Evolutionary conservation across 2,329 filamentous ascomycete species (phyloP), one percentile per base, ranked within the genome.

Genomic region (Trichoderma arundinaceum): DNA sequence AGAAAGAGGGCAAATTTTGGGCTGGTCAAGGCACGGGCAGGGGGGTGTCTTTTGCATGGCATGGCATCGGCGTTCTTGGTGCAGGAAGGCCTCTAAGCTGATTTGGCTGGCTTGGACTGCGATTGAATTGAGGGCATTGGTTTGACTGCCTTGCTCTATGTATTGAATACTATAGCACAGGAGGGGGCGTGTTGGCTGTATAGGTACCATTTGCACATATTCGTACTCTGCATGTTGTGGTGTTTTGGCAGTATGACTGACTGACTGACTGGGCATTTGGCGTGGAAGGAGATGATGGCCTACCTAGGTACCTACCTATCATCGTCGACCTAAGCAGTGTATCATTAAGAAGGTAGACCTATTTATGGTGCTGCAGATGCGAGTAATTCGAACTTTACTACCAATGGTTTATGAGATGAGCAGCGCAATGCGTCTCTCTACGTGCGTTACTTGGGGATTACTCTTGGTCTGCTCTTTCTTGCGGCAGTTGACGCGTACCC

Each of bases 31-130:
- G 51, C 57, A 32, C 5, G 63, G 49, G 48, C 5, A 48, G 49
- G 39, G 56, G 12, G 48, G 28, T 57, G 59, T 66, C 46, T 65
- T 64, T 60, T 69, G 66, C 66, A 67, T 67, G 49, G 67, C 66
- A 69, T 66, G 67, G 68, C 68, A 66, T 69, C 57, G 67, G 68
- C 68, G 66, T 69, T 69, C 39, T 54, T 64, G 58, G 39, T 48
- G 53, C 22, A 41, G 59, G 9, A 35, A 44, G 57, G 44, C 51
- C 38, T 53, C 17, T 22, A 43, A 48, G 32, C 52, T 17, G 17
- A 44, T 39, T 35, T 41, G 38, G 43, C 19, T 43, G 51, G 66
- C 57, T 62, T 48, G 54, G 59, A 53, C 15, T 35, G 32, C 17
- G 56, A 28, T 59, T 13, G 17, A 39, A 38, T 48, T 38, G 48